Percentiles rank a stretch among this genome's conserved stretches.
Conservation (phyloP, 2,329 filamentous ascomycete genomes). For the Fusarium neocosmosporiellum region DNA sequence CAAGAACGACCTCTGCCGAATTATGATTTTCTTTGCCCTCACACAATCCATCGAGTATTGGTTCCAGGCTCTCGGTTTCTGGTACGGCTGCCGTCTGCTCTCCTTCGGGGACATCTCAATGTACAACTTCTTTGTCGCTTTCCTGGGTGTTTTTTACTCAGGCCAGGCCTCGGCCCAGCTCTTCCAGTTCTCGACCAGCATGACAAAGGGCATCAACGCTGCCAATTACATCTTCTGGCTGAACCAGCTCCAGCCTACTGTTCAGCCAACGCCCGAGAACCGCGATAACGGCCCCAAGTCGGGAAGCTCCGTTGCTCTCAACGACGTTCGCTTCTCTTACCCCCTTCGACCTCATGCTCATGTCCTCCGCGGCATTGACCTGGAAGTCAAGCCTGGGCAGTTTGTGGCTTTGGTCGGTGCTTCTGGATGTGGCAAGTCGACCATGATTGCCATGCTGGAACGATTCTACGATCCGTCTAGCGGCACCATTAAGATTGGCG, state of each 20-base stretch:
- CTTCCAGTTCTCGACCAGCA: constrained; percentile 61
- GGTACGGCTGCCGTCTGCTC: constrained; percentile 53
- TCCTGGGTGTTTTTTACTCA: constrained; percentile 61
- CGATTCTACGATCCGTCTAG: constrained; percentile 57
- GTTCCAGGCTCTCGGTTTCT: constrained; percentile 56
- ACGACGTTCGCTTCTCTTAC: constrained; percentile 72
- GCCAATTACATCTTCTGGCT: constrained; percentile 65
- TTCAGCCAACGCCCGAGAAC: constrained; percentile 56
- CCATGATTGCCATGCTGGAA: constrained; percentile 65
- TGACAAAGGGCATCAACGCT: constrained; percentile 62
- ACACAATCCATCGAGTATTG: constrained; percentile 53
- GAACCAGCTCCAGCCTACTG: constrained; percentile 52
- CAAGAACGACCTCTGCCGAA: constrained; percentile 45
- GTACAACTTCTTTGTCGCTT: constrained; percentile 62
- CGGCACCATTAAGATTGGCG: constrained; percentile 61
- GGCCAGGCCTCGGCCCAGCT: constrained; percentile 55
- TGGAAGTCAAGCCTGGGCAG: constrained; percentile 55
- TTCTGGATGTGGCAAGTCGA: constrained; percentile 69
- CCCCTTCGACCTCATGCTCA: constrained; percentile 57
- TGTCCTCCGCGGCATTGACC: constrained; percentile 55
- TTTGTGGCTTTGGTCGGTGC: constrained; percentile 65
- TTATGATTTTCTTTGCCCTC: constrained; percentile 52
- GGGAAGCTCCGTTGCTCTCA: constrained; percentile 57
- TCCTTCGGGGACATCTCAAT: constrained; percentile 61
- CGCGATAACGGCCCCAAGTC: constrained; percentile 49